Base-by-base conservation (phyloP, 1,284 basidiomycete species). In the Malassezia slooffiae region DNA sequence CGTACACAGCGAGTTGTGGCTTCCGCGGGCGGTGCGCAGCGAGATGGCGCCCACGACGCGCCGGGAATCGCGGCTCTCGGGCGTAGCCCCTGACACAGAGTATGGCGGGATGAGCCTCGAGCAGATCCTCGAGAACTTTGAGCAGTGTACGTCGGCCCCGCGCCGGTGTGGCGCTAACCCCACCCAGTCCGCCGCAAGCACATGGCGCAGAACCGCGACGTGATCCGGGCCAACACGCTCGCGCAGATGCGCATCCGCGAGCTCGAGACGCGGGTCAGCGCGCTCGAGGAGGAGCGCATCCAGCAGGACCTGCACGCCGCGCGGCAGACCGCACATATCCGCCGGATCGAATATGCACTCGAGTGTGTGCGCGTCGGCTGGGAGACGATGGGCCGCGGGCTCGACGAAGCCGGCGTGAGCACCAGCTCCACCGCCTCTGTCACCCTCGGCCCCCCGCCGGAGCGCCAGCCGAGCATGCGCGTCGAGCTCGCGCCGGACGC, bases 191-290 rank as follows among this genome's bases (percentile, higher is more conserved):
- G 46, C 11, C 61, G 64, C 15, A 67, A 67, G 46, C 64, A 67
- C 41, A 62, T 65, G 12, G 52, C 60, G 10, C 64, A 67, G 36
- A 67, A 67, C 34, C 49, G 64, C 24, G 62, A 67, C 29, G 57
- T 67, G 44, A 65, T 67, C 42, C 65, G 61, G 38, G 45, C 57
- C 34, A 67, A 67, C 24, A 54, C 64, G 13, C 28, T 57, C 1
- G 43, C 51, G 1, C 58, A 63, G 35, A 34, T 61, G 24, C 58
- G 62, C 20, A 58, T 62, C 22, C 55, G 62, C 15, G 64, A 67
- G 38, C 49, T 67, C 19, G 64, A 67, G 41, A 43, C 50, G 27
- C 55, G 57, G 21, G 52, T 67, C 4, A 51, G 58, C 6, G 23
- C 36, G 10, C 48, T 67, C 7, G 64, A 67, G 38, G 39, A 43